Evolutionary conservation across 2,329 filamentous ascomycete species (phyloP), one percentile per base, ranked within the genome.

Genomic region (Cucurbitaria berberidis): DNA sequence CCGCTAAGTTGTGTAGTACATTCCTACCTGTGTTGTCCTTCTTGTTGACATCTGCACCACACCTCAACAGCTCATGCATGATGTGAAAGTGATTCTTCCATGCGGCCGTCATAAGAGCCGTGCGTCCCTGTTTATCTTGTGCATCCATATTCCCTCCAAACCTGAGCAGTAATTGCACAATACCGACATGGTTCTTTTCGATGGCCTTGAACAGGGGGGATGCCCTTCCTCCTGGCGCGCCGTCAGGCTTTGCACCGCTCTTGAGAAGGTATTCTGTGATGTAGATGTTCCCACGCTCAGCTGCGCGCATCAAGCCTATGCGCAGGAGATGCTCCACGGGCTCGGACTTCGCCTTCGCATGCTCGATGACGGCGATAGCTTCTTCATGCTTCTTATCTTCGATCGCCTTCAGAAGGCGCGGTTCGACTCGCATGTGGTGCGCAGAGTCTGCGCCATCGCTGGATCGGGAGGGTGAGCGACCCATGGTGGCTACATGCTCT

Each of bases 31-130:
- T 64, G 13, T 67, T 66, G 51, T 74, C 74, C 38, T 67, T 67
- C 30, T 69, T 68, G 48, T 77, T 75, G n/a, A 75, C 68, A 48
- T 76, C 67, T 3, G 77, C 76, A 13, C 72, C 72, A 6, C 66
- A 59, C 11, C 73, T 60, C 4, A 78, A 35, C 13, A 79, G 62
- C 41, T 73, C 62, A 7, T 69, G 61, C 45, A 76, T 62, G 6
- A 75, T 67, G 16, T 75, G 70, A 26, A 59, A 73, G 29, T 67
- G 58, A 36, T 70, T 70, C 55, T 68, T 72, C 69, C 67, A 71
- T 4, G 71, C 65, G 9, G 73, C 73, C n/a, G 66, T 71, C 71
- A 75, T 74, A 8, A 76, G 66, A 36, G 70, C 70, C 19, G 73
- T 74, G 6, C 73, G 57, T 2, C 72, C 72, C 45, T 72, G 65